Base-by-base conservation (phyloP, 805 yeast genomes). In the Ogataea dorogensis region DNA sequence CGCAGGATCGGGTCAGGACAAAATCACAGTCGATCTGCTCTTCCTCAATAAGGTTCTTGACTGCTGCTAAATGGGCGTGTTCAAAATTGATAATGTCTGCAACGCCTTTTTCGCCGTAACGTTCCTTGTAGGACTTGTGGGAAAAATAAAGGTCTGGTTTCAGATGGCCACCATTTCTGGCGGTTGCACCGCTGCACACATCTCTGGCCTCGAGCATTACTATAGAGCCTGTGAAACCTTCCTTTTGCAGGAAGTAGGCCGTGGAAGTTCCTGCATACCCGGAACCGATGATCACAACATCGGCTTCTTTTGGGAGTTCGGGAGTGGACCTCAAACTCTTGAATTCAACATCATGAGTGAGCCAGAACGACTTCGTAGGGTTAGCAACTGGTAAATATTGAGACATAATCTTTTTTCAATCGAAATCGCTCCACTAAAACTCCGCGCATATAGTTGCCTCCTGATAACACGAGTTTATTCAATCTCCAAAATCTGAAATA, bases 91-190 rank as follows among this genome's bases (percentile, higher is more conserved):
- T 60, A 11, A 62, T 55, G 25, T 59, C 61, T 3, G 68, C 66
- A 17, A 62, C 70, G 15, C 58, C 51, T 29, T 53, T 29, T 21
- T 35, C 41, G 35, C 64, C 56, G 32, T 53, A 50, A 33, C 43
- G 40, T 1, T 19, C 25, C n/a, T 34, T 45, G 22, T 42, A 47
- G 2, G 19, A 17, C 3, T 38, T 33, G 28, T 55, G 49, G 2
- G 39, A 37, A 30, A 33, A 28, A 38, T 56, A 52, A 11, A 40
- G 30, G 27, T 49, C 52, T 7, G 74, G 73, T 29, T 68, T 67
- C 37, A 71, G 44, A 43, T 71, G 76, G 2, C 76, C 76, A 15
- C 76, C 75, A 40, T 71, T 71, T 38, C 76, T 53, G 6, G 71
- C 75, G 1, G 73, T 67, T 5, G 75, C 76, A 14, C 58, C 61